Evolutionary conservation across 2,329 filamentous ascomycete species (phyloP).

Genomic region (Paraconiothyrium brasiliense): DNA sequence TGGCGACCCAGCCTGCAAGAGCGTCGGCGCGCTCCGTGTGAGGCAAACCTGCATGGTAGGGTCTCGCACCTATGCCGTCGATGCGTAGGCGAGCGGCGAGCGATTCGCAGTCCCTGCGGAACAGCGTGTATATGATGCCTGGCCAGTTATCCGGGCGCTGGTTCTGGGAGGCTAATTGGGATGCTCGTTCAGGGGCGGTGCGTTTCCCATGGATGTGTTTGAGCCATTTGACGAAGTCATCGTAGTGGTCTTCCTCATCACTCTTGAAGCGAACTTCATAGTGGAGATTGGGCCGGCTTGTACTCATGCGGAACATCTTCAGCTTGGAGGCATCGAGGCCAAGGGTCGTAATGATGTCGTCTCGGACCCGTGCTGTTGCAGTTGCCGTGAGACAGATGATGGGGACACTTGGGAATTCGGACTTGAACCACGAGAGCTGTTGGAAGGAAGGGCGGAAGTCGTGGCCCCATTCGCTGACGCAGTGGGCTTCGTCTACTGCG

Average conservation of each 20-base stretch:
- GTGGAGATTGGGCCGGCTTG: conserved; percentile 85
- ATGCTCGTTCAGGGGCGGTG: conserved; percentile 62
- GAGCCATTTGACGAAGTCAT: conserved; percentile 81
- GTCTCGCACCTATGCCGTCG: conserved; percentile 76
- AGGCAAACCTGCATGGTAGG: conserved; percentile 76
- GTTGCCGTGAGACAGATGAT: conserved; percentile 95
- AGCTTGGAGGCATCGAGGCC: conserved; percentile 71
- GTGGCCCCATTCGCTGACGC: conserved; percentile 97
- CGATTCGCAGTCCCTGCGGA: conserved; percentile 76
- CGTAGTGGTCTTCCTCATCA: conserved; percentile 77
- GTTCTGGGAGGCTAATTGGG: conserved; percentile 64
- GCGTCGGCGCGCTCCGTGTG: conserved; percentile 75
- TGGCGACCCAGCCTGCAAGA: conserved; percentile 75
- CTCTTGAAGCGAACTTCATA: conserved; percentile 87
- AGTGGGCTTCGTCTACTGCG: conserved; percentile 94
- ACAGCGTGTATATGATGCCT: conserved; percentile 83
- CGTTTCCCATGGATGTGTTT: conserved; percentile 76
- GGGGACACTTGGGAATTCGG: conserved; percentile 82
- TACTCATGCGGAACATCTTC: conserved; percentile 82
- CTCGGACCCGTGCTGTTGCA: conserved; percentile 79
- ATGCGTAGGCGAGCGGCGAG: conserved; percentile 72
- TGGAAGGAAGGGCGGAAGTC: conserved; percentile 96
- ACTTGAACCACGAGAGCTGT: conserved; percentile 83
- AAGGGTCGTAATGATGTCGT: conserved; percentile 83
- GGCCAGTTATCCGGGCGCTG: conserved; percentile 70